Evolutionary conservation across 768 basidiomycete genomes (phyloP).

Genomic region (Amanita inopinata): DNA sequence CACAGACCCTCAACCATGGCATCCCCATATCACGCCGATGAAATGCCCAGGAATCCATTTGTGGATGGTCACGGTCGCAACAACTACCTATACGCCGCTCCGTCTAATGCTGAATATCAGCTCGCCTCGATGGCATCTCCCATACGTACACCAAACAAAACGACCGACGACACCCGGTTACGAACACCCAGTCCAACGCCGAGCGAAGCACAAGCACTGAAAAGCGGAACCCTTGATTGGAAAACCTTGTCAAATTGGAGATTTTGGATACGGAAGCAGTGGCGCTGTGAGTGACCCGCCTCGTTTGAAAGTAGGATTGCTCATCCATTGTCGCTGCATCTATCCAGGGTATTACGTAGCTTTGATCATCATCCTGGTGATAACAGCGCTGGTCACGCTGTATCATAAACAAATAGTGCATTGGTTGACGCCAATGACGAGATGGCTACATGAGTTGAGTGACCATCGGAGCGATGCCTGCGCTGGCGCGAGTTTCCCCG

Average conservation of each 20-base stretch:
- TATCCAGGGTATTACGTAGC: conserved; percentile 41
- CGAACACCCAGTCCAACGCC: conserved; percentile 60
- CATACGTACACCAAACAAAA: not conserved
- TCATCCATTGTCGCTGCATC: not conserved
- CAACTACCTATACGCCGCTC: not conserved
- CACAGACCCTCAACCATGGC: not conserved
- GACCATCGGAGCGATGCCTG: not conserved
- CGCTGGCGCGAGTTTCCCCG: no score
- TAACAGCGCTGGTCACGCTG: conserved; percentile 45
- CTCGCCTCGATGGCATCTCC: not conserved
- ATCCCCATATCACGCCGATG: not conserved
- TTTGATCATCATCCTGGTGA: conserved; percentile 33
- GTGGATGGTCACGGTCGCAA: not conserved
- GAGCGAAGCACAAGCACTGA: conserved; percentile 41
- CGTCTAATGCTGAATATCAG: not conserved
- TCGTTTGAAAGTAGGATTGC: not conserved
- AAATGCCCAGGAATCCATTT: conserved; percentile 4
- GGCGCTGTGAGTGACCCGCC: conserved; percentile 35
- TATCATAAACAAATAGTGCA: conserved; percentile 67
- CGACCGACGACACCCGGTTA: not conserved
- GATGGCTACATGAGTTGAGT: conserved; percentile 55
- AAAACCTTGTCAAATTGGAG: conserved; percentile 31
- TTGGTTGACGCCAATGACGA: conserved; percentile 56
- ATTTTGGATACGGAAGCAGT: conserved; percentile 48
- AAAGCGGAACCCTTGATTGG: conserved; percentile 35